Evolutionary conservation across 1,284 basidiomycete species (phyloP), one percentile per base, ranked within the genome.

Genomic region (Pascua sp.): DNA sequence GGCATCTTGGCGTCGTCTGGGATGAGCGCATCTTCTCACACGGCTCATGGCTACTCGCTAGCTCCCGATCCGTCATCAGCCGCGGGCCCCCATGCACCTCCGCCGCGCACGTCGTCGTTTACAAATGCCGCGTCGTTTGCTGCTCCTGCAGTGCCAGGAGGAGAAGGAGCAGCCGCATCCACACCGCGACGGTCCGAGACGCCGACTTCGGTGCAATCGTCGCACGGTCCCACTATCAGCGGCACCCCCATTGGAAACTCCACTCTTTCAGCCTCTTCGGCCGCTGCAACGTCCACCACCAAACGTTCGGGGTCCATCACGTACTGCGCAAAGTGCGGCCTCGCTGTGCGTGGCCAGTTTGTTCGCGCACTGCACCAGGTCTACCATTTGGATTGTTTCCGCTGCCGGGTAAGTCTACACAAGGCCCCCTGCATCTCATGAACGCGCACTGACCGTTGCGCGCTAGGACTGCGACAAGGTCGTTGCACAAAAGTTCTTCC

Each of bases 401-500:
- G 91, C 68, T 98, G 95, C 82, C 85, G 89, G 83, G 91, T 93
- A 66, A 67, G 87, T 79, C 24, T 16, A 8, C 13, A n/a, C n/a
- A n/a, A n/a, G n/a, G n/a, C 24, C 24, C 24, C 24, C 24, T 7
- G 7, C 24, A 32, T 7, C n/a, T 17, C 18, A 42, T 36, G 36
- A 40, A 11, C 12, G 36, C 37, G 44, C 24, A 32, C 24, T 32
- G 24, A 32, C 24, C 24, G 24, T 32, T 32, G 24, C 24, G 24
- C 24, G 24, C 24, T 72, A 97, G 92, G 96, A 99, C 76, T 98
- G 95, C 74, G 88, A 91, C 67, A 88, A 89, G 70, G 90, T 97
- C 51, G 95, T 99, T 45, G 95, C 95, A 17, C 89, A 90, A 67
- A 99, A 98, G 78, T 99, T 99, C 82, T 99, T 99, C 78, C 95